A percentile compares a stretch with the other conserved stretches of the same genome.
These are phyloP conservation scores for Prunus mongolica DNA, from an alignment of 306 rosid species.

Conservation along the genomic window DNA sequence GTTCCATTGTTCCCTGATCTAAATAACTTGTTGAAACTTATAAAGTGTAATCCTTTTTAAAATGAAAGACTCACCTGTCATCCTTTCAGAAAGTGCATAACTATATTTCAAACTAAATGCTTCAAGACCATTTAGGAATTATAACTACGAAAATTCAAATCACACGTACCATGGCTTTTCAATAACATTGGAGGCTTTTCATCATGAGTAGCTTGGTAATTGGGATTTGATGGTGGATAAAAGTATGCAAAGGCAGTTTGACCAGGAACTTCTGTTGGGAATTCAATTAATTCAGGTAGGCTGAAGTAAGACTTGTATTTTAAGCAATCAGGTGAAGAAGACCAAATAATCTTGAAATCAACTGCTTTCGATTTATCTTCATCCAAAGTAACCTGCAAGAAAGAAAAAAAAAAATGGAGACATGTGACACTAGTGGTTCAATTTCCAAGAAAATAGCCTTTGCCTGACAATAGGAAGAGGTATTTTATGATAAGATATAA, in stretches of 20 bases:
- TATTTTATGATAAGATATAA: not conserved
- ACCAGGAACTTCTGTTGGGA: constrained; percentile 90
- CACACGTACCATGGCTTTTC: constrained; percentile 78
- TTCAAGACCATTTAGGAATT: not conserved
- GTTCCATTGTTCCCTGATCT: not conserved
- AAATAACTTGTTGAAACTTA: too few relatives aligned
- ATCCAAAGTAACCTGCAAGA: constrained; percentile 59
- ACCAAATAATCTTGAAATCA: constrained; percentile 69
- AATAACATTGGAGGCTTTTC: constrained; percentile 88
- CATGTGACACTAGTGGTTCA: not conserved
- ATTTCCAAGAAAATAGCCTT: not conserved
- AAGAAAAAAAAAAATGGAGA: constrained; percentile 2
- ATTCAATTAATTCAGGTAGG: constrained; percentile 78
- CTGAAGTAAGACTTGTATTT: constrained; percentile 66
- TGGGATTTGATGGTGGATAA: constrained; percentile 74
- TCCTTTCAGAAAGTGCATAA: not conserved
- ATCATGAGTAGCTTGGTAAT: constrained; percentile 51
- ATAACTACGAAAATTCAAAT: constrained; percentile 4
- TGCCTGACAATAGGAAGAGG: not conserved
- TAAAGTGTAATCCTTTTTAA: not conserved
- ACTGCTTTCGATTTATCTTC: constrained; percentile 49
- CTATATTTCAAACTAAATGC: not conserved
- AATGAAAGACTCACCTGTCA: not conserved
- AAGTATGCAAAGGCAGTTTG: constrained; percentile 89
- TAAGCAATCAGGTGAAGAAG: constrained; percentile 78